Percentiles rank a stretch among this genome's conserved stretches.
Evolutionary conservation across 2,329 filamentous ascomycete species (phyloP).

Genomic region (Emmonsiellopsis sp.): DNA sequence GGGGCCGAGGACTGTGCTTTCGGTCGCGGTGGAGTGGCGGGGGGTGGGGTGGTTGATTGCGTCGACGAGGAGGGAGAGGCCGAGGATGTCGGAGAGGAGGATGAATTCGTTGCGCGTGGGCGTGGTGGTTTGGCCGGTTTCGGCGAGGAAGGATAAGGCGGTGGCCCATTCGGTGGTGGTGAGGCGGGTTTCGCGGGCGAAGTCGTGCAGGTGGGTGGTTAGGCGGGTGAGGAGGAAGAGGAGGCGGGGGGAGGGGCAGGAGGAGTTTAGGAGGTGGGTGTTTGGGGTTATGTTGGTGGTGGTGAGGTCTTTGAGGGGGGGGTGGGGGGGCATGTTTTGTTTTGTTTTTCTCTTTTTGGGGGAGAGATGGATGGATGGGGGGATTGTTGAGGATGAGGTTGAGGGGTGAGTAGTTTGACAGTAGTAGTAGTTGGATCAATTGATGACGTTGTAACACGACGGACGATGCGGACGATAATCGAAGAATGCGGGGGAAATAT

Average conservation of each 20-base stretch:
- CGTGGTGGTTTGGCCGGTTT: slow-evolving; percentile 62
- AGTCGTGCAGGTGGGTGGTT: slow-evolving; percentile 71
- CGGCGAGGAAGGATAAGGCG: slow-evolving; percentile 60
- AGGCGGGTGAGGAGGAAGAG: slow-evolving; percentile 65
- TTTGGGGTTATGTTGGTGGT: slow-evolving; percentile 24
- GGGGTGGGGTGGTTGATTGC: slow-evolving; percentile 78
- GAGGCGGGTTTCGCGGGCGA: slow-evolving; percentile 66
- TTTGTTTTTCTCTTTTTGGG: not conserved
- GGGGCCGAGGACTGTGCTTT: slow-evolving; percentile 71
- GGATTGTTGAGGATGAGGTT: not conserved
- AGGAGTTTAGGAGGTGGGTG: slow-evolving; percentile 59
- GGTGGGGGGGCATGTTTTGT: slow-evolving; percentile 16
- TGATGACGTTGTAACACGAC: no score
- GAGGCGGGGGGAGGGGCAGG: slow-evolving; percentile 54
- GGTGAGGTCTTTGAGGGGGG: slow-evolving; percentile 25
- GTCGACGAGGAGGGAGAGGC: slow-evolving; percentile 71
- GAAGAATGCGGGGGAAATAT: no score
- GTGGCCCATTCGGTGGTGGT: slow-evolving; percentile 72
- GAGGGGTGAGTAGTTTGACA: no score
- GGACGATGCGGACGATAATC: no score
- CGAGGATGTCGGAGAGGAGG: slow-evolving; percentile 69
- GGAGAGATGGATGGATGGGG: not conserved
- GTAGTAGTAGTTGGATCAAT: no score
- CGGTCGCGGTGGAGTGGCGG: slow-evolving; percentile 45
- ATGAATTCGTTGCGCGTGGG: slow-evolving; percentile 77